Conservation (phyloP, 2,329 filamentous ascomycete genomes). For the Coniochaeta sp. region DNA sequence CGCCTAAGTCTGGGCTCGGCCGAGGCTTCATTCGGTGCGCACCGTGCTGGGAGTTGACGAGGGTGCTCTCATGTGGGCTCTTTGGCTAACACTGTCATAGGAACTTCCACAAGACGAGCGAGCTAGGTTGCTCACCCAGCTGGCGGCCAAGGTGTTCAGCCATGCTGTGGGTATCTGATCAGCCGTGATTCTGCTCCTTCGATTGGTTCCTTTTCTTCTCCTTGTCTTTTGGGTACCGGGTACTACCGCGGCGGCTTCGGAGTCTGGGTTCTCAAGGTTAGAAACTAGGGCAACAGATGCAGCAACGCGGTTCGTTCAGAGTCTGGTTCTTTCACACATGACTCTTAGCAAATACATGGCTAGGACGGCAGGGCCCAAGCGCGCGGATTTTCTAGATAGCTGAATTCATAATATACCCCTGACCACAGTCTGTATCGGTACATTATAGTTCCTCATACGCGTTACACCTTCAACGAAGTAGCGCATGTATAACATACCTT, state of each 20-base stretch:
- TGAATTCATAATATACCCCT: neutral
- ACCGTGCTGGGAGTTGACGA: neutral
- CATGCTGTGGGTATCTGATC: slow-evolving; percentile 56
- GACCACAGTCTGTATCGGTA: neutral
- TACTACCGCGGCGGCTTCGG: neutral
- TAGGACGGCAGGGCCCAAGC: neutral
- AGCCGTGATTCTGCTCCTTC: neutral
- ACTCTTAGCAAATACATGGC: neutral
- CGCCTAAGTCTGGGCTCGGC: neutral
- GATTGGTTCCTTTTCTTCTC: neutral
- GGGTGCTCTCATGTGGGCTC: neutral
- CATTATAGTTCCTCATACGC: neutral
- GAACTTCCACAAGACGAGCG: slow-evolving; percentile 79
- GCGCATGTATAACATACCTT: too few species aligned
- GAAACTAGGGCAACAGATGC: neutral
- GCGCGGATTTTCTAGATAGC: neutral
- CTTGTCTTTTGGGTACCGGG: neutral
- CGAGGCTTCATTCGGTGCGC: neutral
- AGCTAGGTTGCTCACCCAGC: slow-evolving; percentile 69
- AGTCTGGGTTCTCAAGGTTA: neutral
- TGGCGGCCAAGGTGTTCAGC: slow-evolving; percentile 81
- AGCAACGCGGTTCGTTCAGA: neutral
- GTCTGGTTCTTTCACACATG: neutral
- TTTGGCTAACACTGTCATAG: slow-evolving; percentile 24
- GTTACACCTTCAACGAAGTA: too few species aligned